A percentile compares a stretch with the other conserved stretches of the same genome.
Conservation (phyloP, 2,329 filamentous ascomycete genomes). For the Rachicladosporium sp. region DNA sequence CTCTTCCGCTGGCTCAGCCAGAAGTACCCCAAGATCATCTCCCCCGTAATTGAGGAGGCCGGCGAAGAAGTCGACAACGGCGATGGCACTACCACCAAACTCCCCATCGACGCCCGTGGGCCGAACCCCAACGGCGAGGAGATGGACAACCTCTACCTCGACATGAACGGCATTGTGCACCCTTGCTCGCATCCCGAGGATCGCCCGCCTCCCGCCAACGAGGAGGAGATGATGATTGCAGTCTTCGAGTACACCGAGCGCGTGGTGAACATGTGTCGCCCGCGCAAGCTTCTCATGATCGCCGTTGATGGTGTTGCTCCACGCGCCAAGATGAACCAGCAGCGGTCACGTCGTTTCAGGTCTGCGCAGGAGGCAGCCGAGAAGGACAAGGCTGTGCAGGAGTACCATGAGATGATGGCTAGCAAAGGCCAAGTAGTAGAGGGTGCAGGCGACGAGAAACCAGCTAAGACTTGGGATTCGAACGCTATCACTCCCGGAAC, state of each 20-base stretch:
- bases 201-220: slow-evolving; percentile 74
- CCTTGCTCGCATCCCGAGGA: slow-evolving; percentile 97
- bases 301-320: slow-evolving; percentile 96
- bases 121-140: slow-evolving; percentile 96
- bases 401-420: slow-evolving; percentile 73
- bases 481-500: slow-evolving; percentile 88
- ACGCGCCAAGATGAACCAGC: slow-evolving; percentile 98
- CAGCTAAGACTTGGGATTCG: slow-evolving; percentile 85
- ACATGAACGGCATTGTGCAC: slow-evolving; percentile 99
- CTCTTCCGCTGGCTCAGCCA: slow-evolving; percentile 93
- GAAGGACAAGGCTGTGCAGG: slow-evolving; percentile 81
- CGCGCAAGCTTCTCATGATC: slow-evolving; percentile 91
- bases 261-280: slow-evolving; percentile 96
- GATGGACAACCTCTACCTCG: slow-evolving; percentile 93
- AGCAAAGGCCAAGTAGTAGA: slow-evolving; percentile 41
- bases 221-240: slow-evolving; percentile 99
- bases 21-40: slow-evolving; percentile 97
- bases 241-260: slow-evolving; percentile 98
- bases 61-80: slow-evolving; percentile 67
- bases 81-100: slow-evolving; percentile 62
- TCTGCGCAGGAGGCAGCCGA: slow-evolving; percentile 89
- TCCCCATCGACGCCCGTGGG: slow-evolving; percentile 72
- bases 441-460: slow-evolving; percentile 37
- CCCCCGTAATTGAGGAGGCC: slow-evolving; percentile 74
- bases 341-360: slow-evolving; percentile 88